Evolutionary conservation across 352 stramenopile genomes (phyloP).

Genomic region (Blastocystis sp.): DNA sequence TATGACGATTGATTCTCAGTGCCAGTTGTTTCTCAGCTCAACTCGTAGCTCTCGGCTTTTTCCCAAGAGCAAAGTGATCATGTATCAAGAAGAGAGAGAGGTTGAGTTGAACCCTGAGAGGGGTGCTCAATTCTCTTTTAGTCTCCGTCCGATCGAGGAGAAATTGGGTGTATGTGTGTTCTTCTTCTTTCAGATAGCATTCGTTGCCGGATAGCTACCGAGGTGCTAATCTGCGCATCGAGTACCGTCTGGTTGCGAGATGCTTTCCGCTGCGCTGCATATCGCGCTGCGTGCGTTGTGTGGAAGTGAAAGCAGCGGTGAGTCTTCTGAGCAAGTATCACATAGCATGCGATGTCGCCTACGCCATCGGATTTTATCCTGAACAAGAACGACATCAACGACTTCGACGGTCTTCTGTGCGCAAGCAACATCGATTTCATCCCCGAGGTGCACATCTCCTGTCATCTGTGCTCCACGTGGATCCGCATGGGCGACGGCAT

Average conservation of each 20-base stretch:
- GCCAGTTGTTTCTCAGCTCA: neutral
- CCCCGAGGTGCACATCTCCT: constrained; percentile 15
- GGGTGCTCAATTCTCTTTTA: neutral
- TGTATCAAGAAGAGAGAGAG: neutral
- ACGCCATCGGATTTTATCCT: neutral
- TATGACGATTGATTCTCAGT: neutral
- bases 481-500: neutral
- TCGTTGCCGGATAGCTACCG: neutral
- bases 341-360: neutral
- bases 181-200: neutral
- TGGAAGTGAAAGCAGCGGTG: neutral
- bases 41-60: neutral
- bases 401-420: constrained; percentile 42
- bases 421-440: constrained; percentile 18
- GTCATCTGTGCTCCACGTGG: neutral
- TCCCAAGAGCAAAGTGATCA: neutral
- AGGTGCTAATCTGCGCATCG: neutral
- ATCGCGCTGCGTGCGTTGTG: neutral
- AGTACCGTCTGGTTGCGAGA: neutral
- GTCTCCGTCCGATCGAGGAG: neutral
- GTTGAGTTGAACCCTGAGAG: neutral
- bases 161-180: neutral
- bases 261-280: neutral
- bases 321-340: neutral
- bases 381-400: constrained; percentile 45